phyloP scores from a whole-genome alignment of 305 asterid genomes.

The Ajuga reptans region DNA sequence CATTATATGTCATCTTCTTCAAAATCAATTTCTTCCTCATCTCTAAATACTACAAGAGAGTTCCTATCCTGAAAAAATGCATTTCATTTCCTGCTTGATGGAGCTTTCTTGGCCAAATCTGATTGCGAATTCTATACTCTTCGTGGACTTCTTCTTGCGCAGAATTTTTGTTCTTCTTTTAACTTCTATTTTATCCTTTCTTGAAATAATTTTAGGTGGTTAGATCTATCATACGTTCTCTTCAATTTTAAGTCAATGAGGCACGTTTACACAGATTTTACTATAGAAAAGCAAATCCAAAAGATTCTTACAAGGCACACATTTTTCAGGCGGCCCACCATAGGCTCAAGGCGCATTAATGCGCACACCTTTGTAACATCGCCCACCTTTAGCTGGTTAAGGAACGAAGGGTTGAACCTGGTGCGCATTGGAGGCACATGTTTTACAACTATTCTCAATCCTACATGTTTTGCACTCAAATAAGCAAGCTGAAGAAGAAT shows the following conservation, averaged over 20 bases:
- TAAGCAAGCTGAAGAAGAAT: not conserved
- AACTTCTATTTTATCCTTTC: not conserved
- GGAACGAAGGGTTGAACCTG: not conserved
- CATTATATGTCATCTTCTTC: not conserved
- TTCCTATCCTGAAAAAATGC: not conserved
- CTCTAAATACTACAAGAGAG: not conserved
- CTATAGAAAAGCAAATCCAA: not conserved
- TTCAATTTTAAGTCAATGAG: not conserved
- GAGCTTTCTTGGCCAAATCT: not conserved
- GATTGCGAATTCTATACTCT: not conserved
- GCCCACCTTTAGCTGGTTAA: not conserved
- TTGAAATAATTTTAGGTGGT: not conserved
- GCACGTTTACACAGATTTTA: not conserved
- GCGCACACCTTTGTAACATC: not conserved
- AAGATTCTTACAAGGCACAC: not conserved
- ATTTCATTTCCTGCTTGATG: not conserved
- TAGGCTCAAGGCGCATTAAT: too few relatives aligned
- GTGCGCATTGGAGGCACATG: not conserved
- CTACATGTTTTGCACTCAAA: not conserved
- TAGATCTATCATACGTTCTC: not conserved
- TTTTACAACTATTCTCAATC: not conserved
- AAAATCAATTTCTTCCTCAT: not conserved
- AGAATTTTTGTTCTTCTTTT: not conserved
- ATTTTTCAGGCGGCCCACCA: not conserved
- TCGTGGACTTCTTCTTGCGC: not conserved